A percentile compares a stretch with the other conserved stretches of the same genome.
Evolutionary conservation across 2,329 filamentous ascomycete genomes (phyloP).

Genomic region (Neofusicoccum umdonicola): DNA sequence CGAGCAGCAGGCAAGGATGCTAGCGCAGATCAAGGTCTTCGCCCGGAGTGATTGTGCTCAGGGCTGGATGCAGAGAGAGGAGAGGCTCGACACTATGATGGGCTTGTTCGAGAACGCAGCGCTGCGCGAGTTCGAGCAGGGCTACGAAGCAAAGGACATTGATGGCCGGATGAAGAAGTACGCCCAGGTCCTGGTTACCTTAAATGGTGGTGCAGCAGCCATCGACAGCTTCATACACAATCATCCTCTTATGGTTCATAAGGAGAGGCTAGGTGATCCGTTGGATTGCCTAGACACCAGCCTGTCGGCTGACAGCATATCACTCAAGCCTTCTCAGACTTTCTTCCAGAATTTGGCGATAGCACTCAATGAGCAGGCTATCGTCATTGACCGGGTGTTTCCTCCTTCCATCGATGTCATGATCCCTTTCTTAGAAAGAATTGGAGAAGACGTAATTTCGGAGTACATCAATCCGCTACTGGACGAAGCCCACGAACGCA

Average conservation of each 20-base stretch:
- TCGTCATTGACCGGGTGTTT: conserved; percentile 79
- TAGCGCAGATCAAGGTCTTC: conserved; percentile 77
- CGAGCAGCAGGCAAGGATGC: conserved; percentile 84
- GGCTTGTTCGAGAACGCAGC: conserved; percentile 88
- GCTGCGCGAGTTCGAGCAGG: conserved; percentile 86
- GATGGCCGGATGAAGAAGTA: conserved; percentile 87
- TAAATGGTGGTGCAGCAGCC: conserved; percentile 77
- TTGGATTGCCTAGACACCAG: conserved; percentile 74
- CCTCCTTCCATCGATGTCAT: conserved; percentile 68
- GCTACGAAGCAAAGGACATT: conserved; percentile 83
- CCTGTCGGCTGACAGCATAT: conserved; percentile 50
- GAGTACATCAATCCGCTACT: conserved; percentile 85
- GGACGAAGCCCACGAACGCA: conserved; percentile 78
- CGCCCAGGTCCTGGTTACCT: conserved; percentile 75
- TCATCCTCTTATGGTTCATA: conserved; percentile 77
- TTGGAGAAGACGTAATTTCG: conserved; percentile 76
- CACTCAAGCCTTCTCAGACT: conserved; percentile 72
- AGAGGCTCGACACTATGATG: conserved; percentile 71
- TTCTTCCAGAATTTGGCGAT: conserved; percentile 76
- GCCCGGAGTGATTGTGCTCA: conserved; percentile 75
- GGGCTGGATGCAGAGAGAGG: conserved; percentile 69
- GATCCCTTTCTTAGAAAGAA: conserved; percentile 74
- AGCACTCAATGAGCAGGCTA: conserved; percentile 79
- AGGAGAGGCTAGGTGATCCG: conserved; percentile 68
- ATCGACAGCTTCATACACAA: conserved; percentile 87